These are phyloP conservation scores for Trichoderma citrinoviride DNA, from an alignment of 2,329 filamentous ascomycete genomes.

Conservation along the genomic window DNA sequence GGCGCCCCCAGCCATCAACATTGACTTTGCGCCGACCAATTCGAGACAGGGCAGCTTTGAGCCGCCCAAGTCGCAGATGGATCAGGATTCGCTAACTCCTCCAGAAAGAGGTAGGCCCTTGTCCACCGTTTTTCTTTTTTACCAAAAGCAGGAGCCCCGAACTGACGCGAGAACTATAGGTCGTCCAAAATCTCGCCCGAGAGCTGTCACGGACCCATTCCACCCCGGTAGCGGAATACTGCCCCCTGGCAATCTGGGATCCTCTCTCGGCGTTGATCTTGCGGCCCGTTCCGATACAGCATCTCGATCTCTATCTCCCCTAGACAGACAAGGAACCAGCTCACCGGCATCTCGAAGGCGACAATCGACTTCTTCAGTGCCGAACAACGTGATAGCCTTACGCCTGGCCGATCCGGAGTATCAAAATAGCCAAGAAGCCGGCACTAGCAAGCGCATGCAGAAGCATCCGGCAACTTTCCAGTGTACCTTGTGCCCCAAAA, in stretches of 20 bases:
- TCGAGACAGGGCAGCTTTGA: slow-evolving; percentile 38
- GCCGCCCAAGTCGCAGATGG: slow-evolving; percentile 60
- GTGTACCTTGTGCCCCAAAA: slow-evolving; percentile 87
- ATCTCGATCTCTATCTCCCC: slow-evolving; percentile 57
- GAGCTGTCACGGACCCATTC: slow-evolving; percentile 60
- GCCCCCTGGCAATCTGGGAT: slow-evolving; percentile 46
- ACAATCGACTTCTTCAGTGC: slow-evolving; percentile 63
- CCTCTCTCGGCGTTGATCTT: slow-evolving; percentile 48
- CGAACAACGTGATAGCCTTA: slow-evolving; percentile 71
- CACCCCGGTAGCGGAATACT: slow-evolving; percentile 46
- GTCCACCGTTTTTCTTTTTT: not conserved
- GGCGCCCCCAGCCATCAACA: slow-evolving; percentile 91
- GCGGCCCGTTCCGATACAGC: slow-evolving; percentile 47
- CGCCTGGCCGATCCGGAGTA: slow-evolving; percentile 87
- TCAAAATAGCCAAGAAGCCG: slow-evolving; percentile 61
- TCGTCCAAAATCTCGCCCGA: slow-evolving; percentile 49
- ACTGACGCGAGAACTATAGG: slow-evolving; percentile 35
- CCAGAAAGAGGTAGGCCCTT: slow-evolving; percentile 62
- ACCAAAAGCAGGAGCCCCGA: not conserved
- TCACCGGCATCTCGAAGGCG: slow-evolving; percentile 42
- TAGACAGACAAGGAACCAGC: slow-evolving; percentile 48
- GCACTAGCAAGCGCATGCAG: slow-evolving; percentile 77
- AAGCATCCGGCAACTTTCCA: slow-evolving; percentile 98
- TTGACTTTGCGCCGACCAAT: slow-evolving; percentile 82
- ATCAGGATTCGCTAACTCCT: slow-evolving; percentile 78